Base-by-base conservation (phyloP, 441 rosid species). In the Biscutella auriculata region DNA sequence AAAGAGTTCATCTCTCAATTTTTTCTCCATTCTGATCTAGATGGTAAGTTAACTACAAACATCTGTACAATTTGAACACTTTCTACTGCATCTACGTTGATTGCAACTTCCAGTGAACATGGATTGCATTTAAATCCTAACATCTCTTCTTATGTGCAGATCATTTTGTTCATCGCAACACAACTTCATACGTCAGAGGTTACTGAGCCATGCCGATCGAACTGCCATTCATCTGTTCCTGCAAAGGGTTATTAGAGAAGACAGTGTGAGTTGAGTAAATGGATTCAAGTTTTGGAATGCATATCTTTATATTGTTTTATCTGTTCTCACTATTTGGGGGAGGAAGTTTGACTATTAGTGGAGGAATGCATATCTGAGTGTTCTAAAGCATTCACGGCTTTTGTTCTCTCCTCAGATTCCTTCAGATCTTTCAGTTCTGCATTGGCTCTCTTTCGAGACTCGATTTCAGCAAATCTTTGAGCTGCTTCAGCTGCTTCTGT, bases 401-500 rank as follows among this genome's bases (percentile, higher is more conserved):
- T 86, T 46, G 35, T 79, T 80, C 77, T 88, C 70, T 81, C 98
- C 61, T 78, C 85, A 4, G 79, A 51, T 75, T 86, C 98, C 70
- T 48, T 82, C n/a, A 73, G 66, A 23, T 83, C 98, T 71, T 82
- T 82, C 85, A 76, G 73, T 60, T 92, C 98, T 6, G 95, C 96
- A 14, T 37, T 60, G 3, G 76, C 51, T 60, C 96, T 74, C 71
- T 84, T 92, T 8, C 65, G 74, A n/a, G 92, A 68, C 79, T 92
- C 98, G 0, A 86, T 43, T 32, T 84, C 88, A 17, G 96, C 96
- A 29, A 84, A 77, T 69, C 87, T 81, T 72, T 78, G 79, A 47
- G 98, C 79, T 34, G 96, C 98, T 70, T 88, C 92, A 9, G 96
- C 98, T 9, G 91, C 89, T 66, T 88, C 95, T 1, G 84, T 64